Conservation (phyloP, 208 protist genomes). For the Trypanosoma avium region DNA sequence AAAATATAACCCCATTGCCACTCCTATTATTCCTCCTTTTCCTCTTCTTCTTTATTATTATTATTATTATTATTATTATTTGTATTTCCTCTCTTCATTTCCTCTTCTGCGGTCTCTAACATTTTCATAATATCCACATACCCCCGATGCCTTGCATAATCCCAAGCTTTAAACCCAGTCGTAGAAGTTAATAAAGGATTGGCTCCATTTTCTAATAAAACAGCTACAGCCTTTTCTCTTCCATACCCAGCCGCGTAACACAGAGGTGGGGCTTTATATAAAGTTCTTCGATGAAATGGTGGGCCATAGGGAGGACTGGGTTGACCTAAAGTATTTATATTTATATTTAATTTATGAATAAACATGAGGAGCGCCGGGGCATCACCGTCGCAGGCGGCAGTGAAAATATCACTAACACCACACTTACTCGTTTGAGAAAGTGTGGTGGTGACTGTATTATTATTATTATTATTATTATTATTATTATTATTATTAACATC, state of each 20-base stretch:
- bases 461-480: too few species aligned
- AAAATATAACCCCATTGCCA: too few species aligned
- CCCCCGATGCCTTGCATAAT: slow-evolving; percentile 71
- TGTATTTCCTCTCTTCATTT: neutral
- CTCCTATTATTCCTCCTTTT: slow-evolving; percentile 4
- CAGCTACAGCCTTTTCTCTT: slow-evolving; percentile 67
- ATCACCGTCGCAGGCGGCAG: slow-evolving; percentile 81
- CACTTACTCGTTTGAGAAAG: neutral
- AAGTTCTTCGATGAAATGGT: slow-evolving; percentile 73
- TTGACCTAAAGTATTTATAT: slow-evolving; percentile 72
- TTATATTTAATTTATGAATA: slow-evolving; percentile 25
- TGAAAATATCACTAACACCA: slow-evolving; percentile 49
- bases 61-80: slow-evolving; percentile 21
- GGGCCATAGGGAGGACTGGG: slow-evolving; percentile 56
- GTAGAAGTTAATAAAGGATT: slow-evolving; percentile 39
- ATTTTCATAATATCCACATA: slow-evolving; percentile 58
- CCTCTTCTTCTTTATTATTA: neutral
- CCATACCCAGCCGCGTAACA: slow-evolving; percentile 76
- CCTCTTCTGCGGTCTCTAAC: slow-evolving; percentile 39
- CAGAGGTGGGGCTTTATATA: slow-evolving; percentile 70
- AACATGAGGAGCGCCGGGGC: slow-evolving; percentile 38
- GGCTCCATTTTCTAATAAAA: slow-evolving; percentile 61
- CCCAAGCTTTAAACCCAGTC: slow-evolving; percentile 58
- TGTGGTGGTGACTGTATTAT: neutral
- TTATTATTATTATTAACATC: too few species aligned